Base-by-base conservation (phyloP, 345 rosid species). In the Salix purpurea region DNA sequence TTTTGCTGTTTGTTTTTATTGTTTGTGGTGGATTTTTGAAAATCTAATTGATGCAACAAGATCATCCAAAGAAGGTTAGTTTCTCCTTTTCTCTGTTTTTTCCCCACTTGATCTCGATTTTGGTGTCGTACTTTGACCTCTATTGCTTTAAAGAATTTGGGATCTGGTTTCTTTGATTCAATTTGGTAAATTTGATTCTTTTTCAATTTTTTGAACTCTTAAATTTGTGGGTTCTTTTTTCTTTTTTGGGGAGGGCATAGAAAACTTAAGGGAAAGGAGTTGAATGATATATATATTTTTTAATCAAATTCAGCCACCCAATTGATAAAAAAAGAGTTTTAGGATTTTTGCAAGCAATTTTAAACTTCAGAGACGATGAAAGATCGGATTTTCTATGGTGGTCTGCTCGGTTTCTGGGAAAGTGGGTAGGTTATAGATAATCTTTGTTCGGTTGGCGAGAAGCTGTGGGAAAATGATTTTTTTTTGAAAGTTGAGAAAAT, bases 1-100 rank as follows among this genome's bases (percentile, higher is more conserved):
- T 61, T 15, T 28, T 15, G 28, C 40, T 37, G 54, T 72, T 24
- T 69, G 24, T 26, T 44, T 16, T 36, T 62, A 65, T 15, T 58
- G 28, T 10, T 3, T 58, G 6, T 58, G 12, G 30, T 66, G 69
- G 79, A 30, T 61, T 75, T 46, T 73, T 67, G 60, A 19, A 11
- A 58, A 58, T 58, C 62, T 34, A 75, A 73, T 82, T 46, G 85
- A 86, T 84, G 87, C 89, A 86, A 72, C 87, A 79, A 83, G 77
- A 71, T 81, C 89, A 76, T 10, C 69, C 40, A 12, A 84, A 83
- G 76, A 86, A 83, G 86, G 87, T 84, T 71, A 21, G 81, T 30
- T 5, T 66, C 40, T 73, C 54, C 50, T 58, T 64, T 23, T 70
- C 6, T 70, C 28, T 64, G 2, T 61, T 1, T 3, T 0, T 2